Conservation (phyloP, 305 asterid species). For the Solanum aculeatissimum region DNA sequence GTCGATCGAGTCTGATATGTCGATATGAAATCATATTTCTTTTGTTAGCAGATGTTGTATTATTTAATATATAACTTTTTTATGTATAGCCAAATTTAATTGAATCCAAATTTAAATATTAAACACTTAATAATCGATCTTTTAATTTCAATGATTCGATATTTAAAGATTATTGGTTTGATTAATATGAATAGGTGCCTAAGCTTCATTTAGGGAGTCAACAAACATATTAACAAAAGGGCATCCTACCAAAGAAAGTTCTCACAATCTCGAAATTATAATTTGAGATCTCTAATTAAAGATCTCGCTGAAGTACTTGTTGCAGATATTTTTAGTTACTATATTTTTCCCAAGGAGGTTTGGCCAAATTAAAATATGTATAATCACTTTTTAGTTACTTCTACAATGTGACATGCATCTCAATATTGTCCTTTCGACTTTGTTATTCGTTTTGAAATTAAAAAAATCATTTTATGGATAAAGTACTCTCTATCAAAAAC, state of each 20-base stretch:
- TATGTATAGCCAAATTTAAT: fast-evolving
- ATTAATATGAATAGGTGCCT: not conserved
- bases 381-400: not conserved
- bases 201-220: not conserved
- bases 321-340: no score
- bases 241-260: not conserved
- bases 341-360: no score
- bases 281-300: not conserved
- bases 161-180: not conserved
- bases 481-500: not conserved
- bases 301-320: no score
- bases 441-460: no score
- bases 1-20: no score
- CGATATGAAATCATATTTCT: no score
- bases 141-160: not conserved
- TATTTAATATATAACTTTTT: fast-evolving
- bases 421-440: not conserved
- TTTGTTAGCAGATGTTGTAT: not conserved
- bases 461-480: no score
- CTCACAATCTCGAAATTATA: not conserved
- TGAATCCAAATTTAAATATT: not conserved
- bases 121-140: fast-evolving
- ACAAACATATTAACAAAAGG: not conserved
- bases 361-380: no score
- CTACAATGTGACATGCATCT: not conserved